Percentiles rank a stretch among this genome's conserved stretches.
phyloP scores from a whole-genome alignment of 1,284 basidiomycete genomes.

The Leccinum pachyderme region DNA sequence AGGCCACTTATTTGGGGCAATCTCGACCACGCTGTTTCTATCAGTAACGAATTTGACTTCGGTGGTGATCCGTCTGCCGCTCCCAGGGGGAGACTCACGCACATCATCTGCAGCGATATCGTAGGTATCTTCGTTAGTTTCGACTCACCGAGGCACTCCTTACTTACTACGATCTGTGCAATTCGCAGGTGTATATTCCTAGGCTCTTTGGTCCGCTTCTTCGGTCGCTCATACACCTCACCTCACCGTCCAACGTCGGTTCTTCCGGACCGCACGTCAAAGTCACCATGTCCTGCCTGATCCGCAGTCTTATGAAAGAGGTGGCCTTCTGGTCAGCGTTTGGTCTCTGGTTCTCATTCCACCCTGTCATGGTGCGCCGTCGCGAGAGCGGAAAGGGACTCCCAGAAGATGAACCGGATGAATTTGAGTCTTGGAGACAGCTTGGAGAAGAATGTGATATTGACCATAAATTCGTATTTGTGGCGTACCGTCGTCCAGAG shows the following conservation, averaged over 20 bases:
- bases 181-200: slow-evolving; percentile 68
- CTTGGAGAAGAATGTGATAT: slow-evolving; percentile 37
- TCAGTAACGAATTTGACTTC: slow-evolving; percentile 41
- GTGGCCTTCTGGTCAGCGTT: slow-evolving; percentile 80
- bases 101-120: slow-evolving; percentile 74
- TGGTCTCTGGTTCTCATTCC: slow-evolving; percentile 77
- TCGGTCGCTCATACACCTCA: slow-evolving; percentile 64
- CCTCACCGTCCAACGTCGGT: slow-evolving; percentile 46
- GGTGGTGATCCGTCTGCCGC: slow-evolving; percentile 1
- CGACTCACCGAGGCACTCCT: not conserved
- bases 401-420: slow-evolving; percentile 8
- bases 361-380: slow-evolving; percentile 50
- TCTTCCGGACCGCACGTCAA: slow-evolving; percentile 15
- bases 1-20: slow-evolving; percentile 70
- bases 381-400: not conserved
- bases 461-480: slow-evolving; percentile 57
- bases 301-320: slow-evolving; percentile 77
- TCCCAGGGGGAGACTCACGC: slow-evolving; percentile 41
- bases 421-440: slow-evolving; percentile 37
- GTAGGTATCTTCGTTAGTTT: slow-evolving; percentile 39
- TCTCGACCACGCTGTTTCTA: slow-evolving; percentile 36
- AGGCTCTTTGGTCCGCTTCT: slow-evolving; percentile 69
- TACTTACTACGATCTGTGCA: not conserved
- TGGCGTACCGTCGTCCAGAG: slow-evolving; percentile 53
- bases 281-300: slow-evolving; percentile 70